A percentile compares a stretch with the other conserved stretches of the same genome.
phyloP scores from a whole-genome alignment of 768 basidiomycete genomes.

The Psilocybe tampanensis region DNA sequence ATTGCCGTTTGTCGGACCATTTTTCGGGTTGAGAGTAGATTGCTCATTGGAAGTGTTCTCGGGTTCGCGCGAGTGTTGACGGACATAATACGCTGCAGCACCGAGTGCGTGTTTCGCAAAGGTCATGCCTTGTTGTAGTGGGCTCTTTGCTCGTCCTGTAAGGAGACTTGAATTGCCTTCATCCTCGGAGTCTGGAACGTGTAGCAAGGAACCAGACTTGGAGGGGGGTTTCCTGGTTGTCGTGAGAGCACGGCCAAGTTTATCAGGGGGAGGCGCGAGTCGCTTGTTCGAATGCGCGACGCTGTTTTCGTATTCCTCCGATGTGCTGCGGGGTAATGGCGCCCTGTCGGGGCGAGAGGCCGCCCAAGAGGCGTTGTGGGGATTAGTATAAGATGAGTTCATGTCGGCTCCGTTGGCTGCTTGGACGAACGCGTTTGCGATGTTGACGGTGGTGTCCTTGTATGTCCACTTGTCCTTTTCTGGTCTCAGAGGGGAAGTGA shows the following conservation, averaged over 20 bases:
- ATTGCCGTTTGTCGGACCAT: constrained; percentile 35
- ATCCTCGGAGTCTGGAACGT: constrained; percentile 71
- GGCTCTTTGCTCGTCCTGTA: constrained; percentile 64
- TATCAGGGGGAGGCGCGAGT: constrained; percentile 59
- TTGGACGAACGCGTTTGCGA: constrained; percentile 78
- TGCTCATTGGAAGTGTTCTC: constrained; percentile 37
- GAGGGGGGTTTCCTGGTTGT: constrained; percentile 49
- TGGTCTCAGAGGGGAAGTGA: constrained; percentile 55
- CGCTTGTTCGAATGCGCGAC: constrained; percentile 57
- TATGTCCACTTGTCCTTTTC: constrained; percentile 71
- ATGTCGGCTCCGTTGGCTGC: constrained; percentile 55
- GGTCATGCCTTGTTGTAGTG: constrained; percentile 58
- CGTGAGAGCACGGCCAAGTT: constrained; percentile 21
- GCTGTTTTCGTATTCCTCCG: constrained; percentile 78
- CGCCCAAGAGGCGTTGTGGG: constrained; percentile 67
- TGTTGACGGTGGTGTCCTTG: constrained; percentile 86
- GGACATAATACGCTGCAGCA: constrained; percentile 66
- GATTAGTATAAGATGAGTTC: constrained; percentile 34
- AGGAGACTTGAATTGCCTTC: constrained; percentile 42
- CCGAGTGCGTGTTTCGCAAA: constrained; percentile 53
- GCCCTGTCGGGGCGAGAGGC: constrained; percentile 52
- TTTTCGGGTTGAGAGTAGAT: constrained; percentile 28
- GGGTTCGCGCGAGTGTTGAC: constrained; percentile 62
- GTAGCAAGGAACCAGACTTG: constrained; percentile 54
- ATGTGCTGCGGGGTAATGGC: constrained; percentile 69